Percentiles rank a stretch among this genome's conserved stretches.
These are phyloP conservation scores for Kodamaea hsintzibuensis DNA, from an alignment of 805 yeast genomes.

Conservation along the genomic window DNA sequence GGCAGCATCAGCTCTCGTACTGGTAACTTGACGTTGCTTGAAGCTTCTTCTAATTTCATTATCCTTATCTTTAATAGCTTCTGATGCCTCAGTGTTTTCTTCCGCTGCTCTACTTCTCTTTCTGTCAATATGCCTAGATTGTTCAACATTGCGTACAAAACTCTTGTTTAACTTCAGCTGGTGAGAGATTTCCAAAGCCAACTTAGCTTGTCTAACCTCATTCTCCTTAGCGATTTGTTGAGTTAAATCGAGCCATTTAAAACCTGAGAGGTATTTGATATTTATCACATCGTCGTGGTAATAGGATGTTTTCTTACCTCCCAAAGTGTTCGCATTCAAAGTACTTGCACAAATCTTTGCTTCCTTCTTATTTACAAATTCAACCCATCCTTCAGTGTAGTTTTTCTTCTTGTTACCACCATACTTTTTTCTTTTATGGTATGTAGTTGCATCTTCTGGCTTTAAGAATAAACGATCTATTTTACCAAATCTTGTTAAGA, in stretches of 20 bases:
- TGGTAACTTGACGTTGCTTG: slow-evolving; percentile 66
- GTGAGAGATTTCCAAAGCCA: slow-evolving; percentile 85
- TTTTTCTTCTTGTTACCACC: slow-evolving; percentile 92
- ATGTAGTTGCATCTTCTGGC: slow-evolving; percentile 72
- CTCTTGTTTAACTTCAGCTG: slow-evolving; percentile 85
- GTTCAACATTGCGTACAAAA: slow-evolving; percentile 81
- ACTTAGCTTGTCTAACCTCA: slow-evolving; percentile 82
- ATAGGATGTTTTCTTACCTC: slow-evolving; percentile 88
- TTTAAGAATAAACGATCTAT: slow-evolving; percentile 84
- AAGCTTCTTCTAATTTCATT: slow-evolving; percentile 56
- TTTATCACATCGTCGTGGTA: slow-evolving; percentile 94
- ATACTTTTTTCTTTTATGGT: slow-evolving; percentile 68
- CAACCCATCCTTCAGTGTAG: slow-evolving; percentile 97
- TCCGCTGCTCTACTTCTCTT: slow-evolving; percentile 49
- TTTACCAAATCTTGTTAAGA: slow-evolving; percentile 78
- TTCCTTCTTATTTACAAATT: slow-evolving; percentile 76
- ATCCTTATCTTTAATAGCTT: slow-evolving; percentile 26
- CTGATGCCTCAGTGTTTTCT: slow-evolving; percentile 11
- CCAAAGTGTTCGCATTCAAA: slow-evolving; percentile 83
- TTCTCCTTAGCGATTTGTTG: slow-evolving; percentile 90
- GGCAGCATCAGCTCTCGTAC: slow-evolving; percentile 66
- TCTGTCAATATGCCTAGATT: slow-evolving; percentile 74
- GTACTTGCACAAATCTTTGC: slow-evolving; percentile 88
- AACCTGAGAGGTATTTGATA: slow-evolving; percentile 83
- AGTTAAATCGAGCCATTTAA: slow-evolving; percentile 94